These are phyloP conservation scores for Hypoxylon lienhwacheense DNA, from an alignment of 495 filamentous ascomycete species.

Conservation along the genomic window DNA sequence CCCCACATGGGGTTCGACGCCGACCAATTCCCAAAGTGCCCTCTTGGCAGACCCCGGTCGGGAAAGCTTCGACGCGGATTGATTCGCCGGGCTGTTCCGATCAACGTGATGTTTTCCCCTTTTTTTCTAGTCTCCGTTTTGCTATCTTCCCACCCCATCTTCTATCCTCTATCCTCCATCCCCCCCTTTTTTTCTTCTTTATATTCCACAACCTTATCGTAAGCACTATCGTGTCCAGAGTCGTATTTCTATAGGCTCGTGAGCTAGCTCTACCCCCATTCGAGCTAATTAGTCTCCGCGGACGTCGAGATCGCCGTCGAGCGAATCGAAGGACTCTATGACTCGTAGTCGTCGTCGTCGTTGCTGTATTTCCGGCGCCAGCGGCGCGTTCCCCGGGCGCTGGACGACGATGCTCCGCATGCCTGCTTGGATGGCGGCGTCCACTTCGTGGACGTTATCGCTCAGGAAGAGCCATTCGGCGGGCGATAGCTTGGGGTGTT, in stretches of 20 bases:
- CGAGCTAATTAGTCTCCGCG: conserved; percentile 11
- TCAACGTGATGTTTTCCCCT: too few relatives aligned
- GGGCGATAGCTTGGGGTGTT: conserved; percentile 43
- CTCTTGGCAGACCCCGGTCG: too few relatives aligned
- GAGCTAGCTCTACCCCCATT: background rate
- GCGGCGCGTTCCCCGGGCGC: conserved; percentile 63
- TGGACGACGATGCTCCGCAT: conserved; percentile 64
- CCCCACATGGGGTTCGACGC: too few relatives aligned
- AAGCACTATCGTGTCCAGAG: conserved; percentile 6
- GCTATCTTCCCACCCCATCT: too few relatives aligned
- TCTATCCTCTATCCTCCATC: too few relatives aligned
- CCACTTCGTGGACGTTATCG: conserved; percentile 70
- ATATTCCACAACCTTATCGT: too few relatives aligned
- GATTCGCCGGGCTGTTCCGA: too few relatives aligned
- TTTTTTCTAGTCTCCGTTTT: too few relatives aligned
- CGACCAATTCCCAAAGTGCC: too few relatives aligned
- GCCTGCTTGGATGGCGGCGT: conserved; percentile 63
- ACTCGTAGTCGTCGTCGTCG: conserved; percentile 45
- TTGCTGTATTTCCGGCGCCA: conserved; percentile 50
- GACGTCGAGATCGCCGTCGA: conserved; percentile 28
- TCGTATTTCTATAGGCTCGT: conserved; percentile 4
- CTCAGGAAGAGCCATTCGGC: conserved; percentile 66
- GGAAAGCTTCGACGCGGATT: too few relatives aligned
- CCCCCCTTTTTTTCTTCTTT: too few relatives aligned
- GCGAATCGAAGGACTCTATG: conserved; percentile 50